A percentile compares a stretch with the other conserved stretches of the same genome.
Conservation (phyloP, 345 rosid genomes). For the Pistacia vera region DNA sequence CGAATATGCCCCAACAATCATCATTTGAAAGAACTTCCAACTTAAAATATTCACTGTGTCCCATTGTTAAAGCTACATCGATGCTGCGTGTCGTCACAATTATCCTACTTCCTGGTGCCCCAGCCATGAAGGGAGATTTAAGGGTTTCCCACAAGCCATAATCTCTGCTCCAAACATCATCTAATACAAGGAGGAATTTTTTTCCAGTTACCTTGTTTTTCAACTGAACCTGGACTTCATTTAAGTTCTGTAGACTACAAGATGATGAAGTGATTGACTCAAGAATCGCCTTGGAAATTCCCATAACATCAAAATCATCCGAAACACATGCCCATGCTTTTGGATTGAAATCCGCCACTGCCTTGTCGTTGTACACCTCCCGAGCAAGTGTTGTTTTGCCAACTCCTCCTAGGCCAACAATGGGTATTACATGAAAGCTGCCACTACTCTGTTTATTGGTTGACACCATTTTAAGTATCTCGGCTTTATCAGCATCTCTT, state of each 20-base stretch:
- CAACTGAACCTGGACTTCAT: neutral
- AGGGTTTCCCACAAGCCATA: neutral
- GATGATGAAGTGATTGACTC: neutral
- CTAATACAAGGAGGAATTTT: neutral
- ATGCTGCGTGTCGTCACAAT: neutral
- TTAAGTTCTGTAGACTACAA: neutral
- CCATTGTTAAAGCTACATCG: too few species aligned
- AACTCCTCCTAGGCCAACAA: too few species aligned
- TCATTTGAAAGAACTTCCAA: neutral
- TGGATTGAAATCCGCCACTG: too few species aligned
- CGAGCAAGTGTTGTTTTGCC: too few species aligned
- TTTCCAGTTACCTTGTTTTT: neutral
- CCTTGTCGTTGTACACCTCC: too few species aligned
- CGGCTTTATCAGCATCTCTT: too few species aligned
- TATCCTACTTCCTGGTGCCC: neutral
- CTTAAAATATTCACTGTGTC: too few species aligned
- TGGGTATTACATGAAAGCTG: too few species aligned
- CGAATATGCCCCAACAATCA: neutral
- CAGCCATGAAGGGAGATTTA: neutral
- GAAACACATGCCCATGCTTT: slow-evolving; percentile 3
- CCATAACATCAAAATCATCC: neutral
- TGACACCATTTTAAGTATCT: too few species aligned
- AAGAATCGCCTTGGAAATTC: neutral
- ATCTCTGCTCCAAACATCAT: neutral
- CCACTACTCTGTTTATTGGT: too few species aligned